Percentiles rank a stretch among this genome's conserved stretches.
These are phyloP conservation scores for Ganoderma leucocontextum DNA, from an alignment of 1,284 basidiomycete genomes.

Conservation along the genomic window DNA sequence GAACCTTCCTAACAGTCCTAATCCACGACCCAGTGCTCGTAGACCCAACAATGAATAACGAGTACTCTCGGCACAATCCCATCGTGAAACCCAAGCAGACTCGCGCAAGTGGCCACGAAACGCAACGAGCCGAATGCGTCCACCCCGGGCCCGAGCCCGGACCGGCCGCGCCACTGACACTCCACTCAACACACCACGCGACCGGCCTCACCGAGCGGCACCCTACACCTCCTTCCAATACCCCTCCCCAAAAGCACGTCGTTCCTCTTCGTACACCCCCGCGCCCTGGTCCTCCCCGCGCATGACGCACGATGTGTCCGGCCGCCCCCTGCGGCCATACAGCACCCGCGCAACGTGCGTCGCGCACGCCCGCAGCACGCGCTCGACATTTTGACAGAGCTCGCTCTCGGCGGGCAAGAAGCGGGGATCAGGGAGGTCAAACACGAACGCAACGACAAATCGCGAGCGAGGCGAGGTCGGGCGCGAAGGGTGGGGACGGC, in stretches of 20 bases:
- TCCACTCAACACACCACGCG: not conserved
- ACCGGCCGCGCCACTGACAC: too few species aligned
- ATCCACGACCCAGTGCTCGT: not conserved
- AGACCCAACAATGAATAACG: not conserved
- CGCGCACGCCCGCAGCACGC: slow-evolving; percentile 7
- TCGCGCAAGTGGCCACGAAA: not conserved
- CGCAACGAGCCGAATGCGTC: not conserved
- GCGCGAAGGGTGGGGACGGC: not conserved
- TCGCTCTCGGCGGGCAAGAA: not conserved
- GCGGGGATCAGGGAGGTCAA: not conserved
- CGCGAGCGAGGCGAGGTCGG: not conserved
- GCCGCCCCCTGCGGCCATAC: slow-evolving; percentile 5
- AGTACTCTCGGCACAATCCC: too few species aligned
- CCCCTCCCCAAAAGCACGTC: slow-evolving; percentile 1
- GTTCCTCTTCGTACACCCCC: not conserved
- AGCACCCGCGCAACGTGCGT: slow-evolving; percentile 9
- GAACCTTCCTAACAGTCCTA: not conserved
- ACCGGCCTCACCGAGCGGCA: not conserved
- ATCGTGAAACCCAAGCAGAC: not conserved
- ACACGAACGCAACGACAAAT: slow-evolving; percentile 2
- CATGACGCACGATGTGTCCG: slow-evolving; percentile 5
- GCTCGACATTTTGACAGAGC: not conserved
- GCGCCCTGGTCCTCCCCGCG: not conserved
- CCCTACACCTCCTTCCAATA: slow-evolving; percentile 4
- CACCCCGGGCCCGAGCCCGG: too few species aligned